Conservation (phyloP, 257 asterid genomes). For the Nicotiana sylvestris region DNA sequence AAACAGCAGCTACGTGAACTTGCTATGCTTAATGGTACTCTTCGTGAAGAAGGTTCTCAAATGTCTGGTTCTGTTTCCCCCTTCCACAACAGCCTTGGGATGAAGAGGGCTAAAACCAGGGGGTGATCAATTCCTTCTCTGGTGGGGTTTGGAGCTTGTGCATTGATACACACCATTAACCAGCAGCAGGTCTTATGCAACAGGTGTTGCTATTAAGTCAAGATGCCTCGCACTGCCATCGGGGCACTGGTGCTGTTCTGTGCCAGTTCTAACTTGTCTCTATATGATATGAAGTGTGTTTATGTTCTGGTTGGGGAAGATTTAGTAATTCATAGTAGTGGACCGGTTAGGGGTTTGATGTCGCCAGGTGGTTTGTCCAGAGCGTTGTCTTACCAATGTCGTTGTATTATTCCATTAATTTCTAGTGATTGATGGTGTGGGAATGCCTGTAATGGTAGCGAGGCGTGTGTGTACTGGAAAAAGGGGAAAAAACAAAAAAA, state of each 20-base stretch:
- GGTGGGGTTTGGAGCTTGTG: slow-evolving; percentile 21
- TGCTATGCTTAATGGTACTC: slow-evolving; percentile 90
- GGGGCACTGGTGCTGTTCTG: slow-evolving; percentile 39
- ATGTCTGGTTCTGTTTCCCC: slow-evolving; percentile 96
- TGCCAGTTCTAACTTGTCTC: slow-evolving; percentile 46
- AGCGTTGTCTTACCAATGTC: slow-evolving; percentile 26
- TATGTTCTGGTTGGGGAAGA: slow-evolving; percentile 34
- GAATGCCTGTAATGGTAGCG: background rate
- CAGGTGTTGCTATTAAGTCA: slow-evolving; percentile 32
- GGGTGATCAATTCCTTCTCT: slow-evolving; percentile 35
- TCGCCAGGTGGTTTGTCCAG: slow-evolving; percentile 30
- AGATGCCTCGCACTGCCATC: slow-evolving; percentile 33
- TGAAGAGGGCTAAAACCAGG: slow-evolving; percentile 98
- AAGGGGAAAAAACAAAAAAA: background rate
- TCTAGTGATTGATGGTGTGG: slow-evolving; percentile 27
- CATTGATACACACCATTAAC: slow-evolving; percentile 22
- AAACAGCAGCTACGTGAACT: slow-evolving; percentile 93
- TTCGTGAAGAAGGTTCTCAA: slow-evolving; percentile 85
- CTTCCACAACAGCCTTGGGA: slow-evolving; percentile 81
- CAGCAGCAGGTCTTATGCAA: slow-evolving; percentile 33
- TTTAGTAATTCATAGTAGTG: slow-evolving; percentile 32
- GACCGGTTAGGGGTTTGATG: slow-evolving; percentile 27
- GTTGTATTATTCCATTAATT: slow-evolving; percentile 43
- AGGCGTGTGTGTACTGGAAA: background rate
- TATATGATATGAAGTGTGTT: slow-evolving; percentile 48